phyloP scores from a whole-genome alignment of 768 basidiomycete genomes.

The Boletellus emodensis region DNA sequence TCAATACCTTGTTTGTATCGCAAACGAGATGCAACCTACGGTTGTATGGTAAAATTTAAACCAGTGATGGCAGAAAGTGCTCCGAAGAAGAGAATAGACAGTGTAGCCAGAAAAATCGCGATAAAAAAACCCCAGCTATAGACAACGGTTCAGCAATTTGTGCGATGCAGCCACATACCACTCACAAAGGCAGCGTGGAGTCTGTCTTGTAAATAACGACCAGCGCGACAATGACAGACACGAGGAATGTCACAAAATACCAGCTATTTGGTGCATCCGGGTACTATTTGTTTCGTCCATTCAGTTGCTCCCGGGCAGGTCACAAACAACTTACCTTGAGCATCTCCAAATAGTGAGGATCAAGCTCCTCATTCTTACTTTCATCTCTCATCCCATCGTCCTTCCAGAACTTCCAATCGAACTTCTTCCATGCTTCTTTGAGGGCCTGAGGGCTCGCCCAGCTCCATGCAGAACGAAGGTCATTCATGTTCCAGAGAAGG shows the following conservation, averaged over 20 bases:
- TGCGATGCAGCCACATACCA: neutral
- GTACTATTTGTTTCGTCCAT: slow-evolving; percentile 24
- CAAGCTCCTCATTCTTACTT: slow-evolving; percentile 40
- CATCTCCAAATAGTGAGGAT: slow-evolving; percentile 56
- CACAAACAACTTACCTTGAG: slow-evolving; percentile 24
- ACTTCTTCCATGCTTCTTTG: slow-evolving; percentile 22
- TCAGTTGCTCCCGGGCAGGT: slow-evolving; percentile 15
- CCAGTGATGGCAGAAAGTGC: slow-evolving; percentile 52
- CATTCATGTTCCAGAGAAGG: slow-evolving; percentile 49
- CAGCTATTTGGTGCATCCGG: slow-evolving; percentile 34
- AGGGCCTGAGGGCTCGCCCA: slow-evolving; percentile 37
- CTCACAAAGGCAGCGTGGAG: slow-evolving; percentile 51
- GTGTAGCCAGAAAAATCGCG: slow-evolving; percentile 44
- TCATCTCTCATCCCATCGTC: slow-evolving; percentile 19
- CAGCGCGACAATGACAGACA: slow-evolving; percentile 47
- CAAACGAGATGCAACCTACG: slow-evolving; percentile 15
- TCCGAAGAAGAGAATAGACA: slow-evolving; percentile 53
- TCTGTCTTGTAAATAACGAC: slow-evolving; percentile 50
- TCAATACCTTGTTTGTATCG: neutral
- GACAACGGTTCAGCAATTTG: neutral
- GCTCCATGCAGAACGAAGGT: slow-evolving; percentile 44
- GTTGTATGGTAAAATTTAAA: slow-evolving; percentile 19
- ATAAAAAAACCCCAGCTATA: slow-evolving; percentile 48
- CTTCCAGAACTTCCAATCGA: slow-evolving; percentile 38
- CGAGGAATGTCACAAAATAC: slow-evolving; percentile 27